Evolutionary conservation across 2,329 filamentous ascomycete genomes (phyloP).

Genomic region (Talaromyces sp.): DNA sequence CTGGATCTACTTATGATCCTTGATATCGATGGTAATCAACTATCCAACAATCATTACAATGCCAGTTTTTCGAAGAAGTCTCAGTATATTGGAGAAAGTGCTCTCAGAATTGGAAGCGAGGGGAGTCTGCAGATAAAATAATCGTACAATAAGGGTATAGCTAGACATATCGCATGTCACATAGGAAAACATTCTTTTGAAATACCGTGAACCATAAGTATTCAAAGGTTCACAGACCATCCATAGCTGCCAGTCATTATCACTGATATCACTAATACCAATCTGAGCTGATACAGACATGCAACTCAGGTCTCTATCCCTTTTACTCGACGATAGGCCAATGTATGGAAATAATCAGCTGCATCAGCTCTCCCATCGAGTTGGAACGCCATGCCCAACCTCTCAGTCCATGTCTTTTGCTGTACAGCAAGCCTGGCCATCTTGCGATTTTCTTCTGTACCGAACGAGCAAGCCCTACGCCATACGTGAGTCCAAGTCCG

Average conservation of each 20-base stretch:
- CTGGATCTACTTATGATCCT: no score
- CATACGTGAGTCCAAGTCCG: constrained; percentile 3
- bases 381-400: constrained; percentile 18
- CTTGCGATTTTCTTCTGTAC: constrained; percentile 16
- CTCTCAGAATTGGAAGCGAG: no score
- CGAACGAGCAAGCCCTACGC: constrained; percentile 14
- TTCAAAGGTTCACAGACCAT: background rate
- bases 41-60: no score
- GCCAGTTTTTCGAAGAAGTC: no score
- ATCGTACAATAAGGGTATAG: no score
- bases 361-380: constrained; percentile 17
- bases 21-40: no score
- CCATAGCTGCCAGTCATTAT: background rate
- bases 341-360: background rate
- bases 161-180: no score
- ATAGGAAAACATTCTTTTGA: no score
- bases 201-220: no score
- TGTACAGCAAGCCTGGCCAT: constrained; percentile 18
- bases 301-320: background rate
- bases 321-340: background rate
- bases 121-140: no score
- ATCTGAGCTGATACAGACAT: background rate
- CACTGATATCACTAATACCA: background rate
- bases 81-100: no score
- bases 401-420: constrained; percentile 19